Base-by-base conservation (phyloP, 306 rosid genomes). In the Cicer pinnatifidum region DNA sequence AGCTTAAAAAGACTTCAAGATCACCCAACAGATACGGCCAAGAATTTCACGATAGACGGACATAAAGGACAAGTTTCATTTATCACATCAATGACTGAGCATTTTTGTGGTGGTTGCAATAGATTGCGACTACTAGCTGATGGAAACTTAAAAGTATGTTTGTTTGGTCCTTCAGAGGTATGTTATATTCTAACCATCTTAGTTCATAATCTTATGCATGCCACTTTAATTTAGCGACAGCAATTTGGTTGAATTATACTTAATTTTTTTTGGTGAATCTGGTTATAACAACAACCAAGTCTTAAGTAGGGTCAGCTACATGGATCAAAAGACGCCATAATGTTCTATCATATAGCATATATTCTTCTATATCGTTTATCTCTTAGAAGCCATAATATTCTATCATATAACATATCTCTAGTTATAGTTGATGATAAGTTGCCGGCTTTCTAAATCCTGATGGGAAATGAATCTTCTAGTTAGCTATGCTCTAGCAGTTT, bases 81-180 rank as follows among this genome's bases (percentile, higher is more conserved):
- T 72, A 91, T 93, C 83, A 93, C 94, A 66, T 91, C 97, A 50
- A 91, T 93, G 98, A 86, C 98, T 16, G 90, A 93, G 86, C 98
- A 93, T 85, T 93, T 93, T 81, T 93, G 98, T 84, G 94, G 94
- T 64, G 98, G 98, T 79, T 93, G 98, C 89, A 93, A 88, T 78
- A 88, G 98, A 82, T 76, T 93, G 88, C 91, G 98, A 60, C 82
- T 93, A 52, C 84, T 91, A 82, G 98, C 98, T 7, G 96, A 89
- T 82, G 98, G 98, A 69, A 93, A 89, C 88, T 88, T 93, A 61
- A 93, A 91, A 88, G 98, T 93, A 37, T 91, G 98, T 82, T 85
- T 93, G 61, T 93, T 93, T 83, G 98, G 98, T 52, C 93, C 98
- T 78, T 87, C 98, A 23, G 97, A 93, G 97, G 97, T 93, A 80